Percentiles rank a stretch among this genome's conserved stretches.
Evolutionary conservation across 225 moss, liverwort and hornwort genomes (phyloP).

Genomic region (Bryum argenteum): DNA sequence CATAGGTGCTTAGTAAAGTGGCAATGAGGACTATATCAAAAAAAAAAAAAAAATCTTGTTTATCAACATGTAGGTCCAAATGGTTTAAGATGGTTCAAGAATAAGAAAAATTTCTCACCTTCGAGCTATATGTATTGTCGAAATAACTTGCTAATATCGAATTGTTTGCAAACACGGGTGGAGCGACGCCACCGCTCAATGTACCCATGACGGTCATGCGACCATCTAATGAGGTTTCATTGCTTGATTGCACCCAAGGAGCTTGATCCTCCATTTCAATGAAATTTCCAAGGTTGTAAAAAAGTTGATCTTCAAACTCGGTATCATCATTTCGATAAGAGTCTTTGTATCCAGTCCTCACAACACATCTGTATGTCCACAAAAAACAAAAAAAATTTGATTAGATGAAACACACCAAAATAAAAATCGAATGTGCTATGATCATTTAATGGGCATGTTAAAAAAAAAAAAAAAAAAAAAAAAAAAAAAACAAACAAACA

Average conservation of each 20-base stretch:
- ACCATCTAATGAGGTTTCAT: conserved; percentile 59
- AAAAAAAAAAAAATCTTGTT: too few species aligned
- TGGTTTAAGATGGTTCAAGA: too few species aligned
- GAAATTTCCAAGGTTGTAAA: conserved; percentile 69
- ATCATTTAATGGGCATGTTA: too few species aligned
- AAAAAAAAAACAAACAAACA: too few species aligned
- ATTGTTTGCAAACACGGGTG: conserved; percentile 11
- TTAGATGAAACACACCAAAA: background rate
- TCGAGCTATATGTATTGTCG: conserved; percentile 29
- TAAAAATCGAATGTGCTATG: too few species aligned
- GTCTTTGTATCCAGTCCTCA: conserved; percentile 61
- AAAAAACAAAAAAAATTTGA: background rate
- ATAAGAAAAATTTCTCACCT: conserved; percentile 28
- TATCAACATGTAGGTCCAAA: background rate
- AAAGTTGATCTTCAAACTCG: conserved; percentile 53
- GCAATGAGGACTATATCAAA: too few species aligned
- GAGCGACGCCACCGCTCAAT: background rate
- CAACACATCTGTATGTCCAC: conserved; percentile 45
- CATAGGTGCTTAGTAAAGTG: too few species aligned
- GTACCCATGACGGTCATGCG: conserved; percentile 60
- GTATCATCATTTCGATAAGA: conserved; percentile 36
- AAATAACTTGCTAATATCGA: background rate
- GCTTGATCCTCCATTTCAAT: conserved; percentile 65
- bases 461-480: too few species aligned
- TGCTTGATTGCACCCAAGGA: conserved; percentile 68